These are phyloP conservation scores for Vigna unguiculata DNA, from an alignment of 306 rosid species.

Conservation along the genomic window DNA sequence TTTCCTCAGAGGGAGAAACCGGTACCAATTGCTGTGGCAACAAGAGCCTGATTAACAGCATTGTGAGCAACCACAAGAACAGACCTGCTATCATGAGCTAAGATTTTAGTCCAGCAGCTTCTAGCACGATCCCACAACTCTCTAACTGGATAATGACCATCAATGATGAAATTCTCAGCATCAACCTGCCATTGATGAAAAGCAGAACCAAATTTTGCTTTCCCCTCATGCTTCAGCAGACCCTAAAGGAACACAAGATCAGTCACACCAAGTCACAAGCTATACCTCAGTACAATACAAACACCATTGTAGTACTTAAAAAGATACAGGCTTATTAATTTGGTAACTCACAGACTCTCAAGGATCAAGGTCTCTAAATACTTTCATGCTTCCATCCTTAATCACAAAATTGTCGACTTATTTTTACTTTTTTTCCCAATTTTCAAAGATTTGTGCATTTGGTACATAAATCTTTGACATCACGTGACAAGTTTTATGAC, in stretches of 20 bases:
- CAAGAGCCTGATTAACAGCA: conserved; percentile 99
- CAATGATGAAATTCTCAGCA: conserved; percentile 78
- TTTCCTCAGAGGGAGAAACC: conserved; percentile 42
- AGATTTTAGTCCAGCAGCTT: conserved; percentile 76
- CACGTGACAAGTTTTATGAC: not conserved
- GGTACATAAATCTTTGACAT: not conserved
- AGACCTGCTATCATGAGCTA: conserved; percentile 81
- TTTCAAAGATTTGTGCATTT: not conserved
- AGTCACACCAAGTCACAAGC: conserved; percentile 35
- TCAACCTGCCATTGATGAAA: conserved; percentile 87
- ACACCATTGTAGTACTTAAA: conserved; percentile 12
- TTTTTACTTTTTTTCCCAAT: not conserved
- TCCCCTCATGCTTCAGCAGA: conserved; percentile 86
- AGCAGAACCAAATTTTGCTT: conserved; percentile 76
- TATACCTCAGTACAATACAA: not conserved
- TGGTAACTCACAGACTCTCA: not conserved
- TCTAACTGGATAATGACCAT: conserved; percentile 93
- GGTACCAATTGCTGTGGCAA: conserved; percentile 92
- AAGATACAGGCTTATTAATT: not conserved
- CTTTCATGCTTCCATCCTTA: not conserved
- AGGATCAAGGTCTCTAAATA: not conserved
- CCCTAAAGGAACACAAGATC: conserved; percentile 63
- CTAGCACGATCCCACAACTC: conserved; percentile 94
- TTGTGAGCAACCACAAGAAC: conserved; percentile 97
- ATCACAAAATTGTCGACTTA: not conserved